phyloP scores from a whole-genome alignment of 140 eudicot genomes.

The Bidens hawaiensis region DNA sequence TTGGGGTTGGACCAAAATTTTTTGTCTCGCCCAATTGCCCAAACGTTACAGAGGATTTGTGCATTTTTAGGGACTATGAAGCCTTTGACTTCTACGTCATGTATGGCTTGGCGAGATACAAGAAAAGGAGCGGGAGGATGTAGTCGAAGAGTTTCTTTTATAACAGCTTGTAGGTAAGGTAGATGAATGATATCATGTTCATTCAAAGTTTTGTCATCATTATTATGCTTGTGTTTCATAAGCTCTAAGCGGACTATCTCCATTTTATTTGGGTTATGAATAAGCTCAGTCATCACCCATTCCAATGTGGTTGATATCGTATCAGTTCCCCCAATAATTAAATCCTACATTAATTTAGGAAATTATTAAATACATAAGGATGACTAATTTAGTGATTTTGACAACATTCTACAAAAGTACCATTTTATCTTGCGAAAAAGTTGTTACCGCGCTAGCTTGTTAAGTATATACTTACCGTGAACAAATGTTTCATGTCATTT shows the following conservation, averaged over 20 bases:
- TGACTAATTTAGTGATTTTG: background rate
- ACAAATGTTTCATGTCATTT: conserved; percentile 15
- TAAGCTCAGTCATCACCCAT: conserved; percentile 20
- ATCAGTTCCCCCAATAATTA: conserved; percentile 14
- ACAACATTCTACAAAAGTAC: background rate
- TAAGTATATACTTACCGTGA: background rate
- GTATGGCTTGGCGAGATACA: conserved; percentile 12
- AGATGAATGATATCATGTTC: conserved; percentile 1
- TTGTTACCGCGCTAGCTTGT: too few species aligned
- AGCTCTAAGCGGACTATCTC: background rate
- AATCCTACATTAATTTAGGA: background rate
- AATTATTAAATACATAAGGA: background rate
- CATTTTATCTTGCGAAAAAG: too few species aligned
- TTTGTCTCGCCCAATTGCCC: conserved; percentile 23
- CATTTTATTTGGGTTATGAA: conserved; percentile 8
- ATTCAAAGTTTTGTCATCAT: background rate
- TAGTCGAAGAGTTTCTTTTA: conserved; percentile 14
- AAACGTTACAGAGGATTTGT: conserved; percentile 18
- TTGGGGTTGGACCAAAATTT: conserved; percentile 11
- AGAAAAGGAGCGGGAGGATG: conserved; percentile 22
- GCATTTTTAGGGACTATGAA: conserved; percentile 17
- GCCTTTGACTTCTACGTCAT: conserved; percentile 13
- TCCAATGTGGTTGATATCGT: conserved; percentile 16
- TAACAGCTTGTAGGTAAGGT: conserved; percentile 9
- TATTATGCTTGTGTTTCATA: background rate